A percentile compares a stretch with the other conserved stretches of the same genome.
Conservation (phyloP, 192 early-diverging fungal species). For the Phycomyces blakesleeanus region DNA sequence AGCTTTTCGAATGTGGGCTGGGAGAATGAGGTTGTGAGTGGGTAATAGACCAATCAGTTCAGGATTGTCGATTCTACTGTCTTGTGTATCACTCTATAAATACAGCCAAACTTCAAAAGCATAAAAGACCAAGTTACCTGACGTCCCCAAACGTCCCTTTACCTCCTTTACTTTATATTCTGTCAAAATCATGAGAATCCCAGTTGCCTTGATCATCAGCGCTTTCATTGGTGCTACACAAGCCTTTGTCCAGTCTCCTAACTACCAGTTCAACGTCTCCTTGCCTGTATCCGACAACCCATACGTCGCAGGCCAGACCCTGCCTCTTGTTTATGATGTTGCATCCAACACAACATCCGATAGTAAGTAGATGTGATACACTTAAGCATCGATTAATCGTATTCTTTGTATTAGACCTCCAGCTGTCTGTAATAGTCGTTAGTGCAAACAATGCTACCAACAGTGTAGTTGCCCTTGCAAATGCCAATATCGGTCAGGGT, state of each 20-base stretch:
- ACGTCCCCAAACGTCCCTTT: too few relatives aligned
- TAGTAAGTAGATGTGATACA: slow-evolving; percentile 1
- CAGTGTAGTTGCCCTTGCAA: slow-evolving; percentile 3
- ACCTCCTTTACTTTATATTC: too few relatives aligned
- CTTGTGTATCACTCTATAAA: too few relatives aligned
- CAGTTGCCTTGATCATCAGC: neutral
- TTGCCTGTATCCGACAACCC: slow-evolving; percentile 15
- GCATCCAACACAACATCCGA: slow-evolving; percentile 11
- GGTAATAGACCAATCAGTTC: too few relatives aligned
- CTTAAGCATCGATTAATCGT: neutral
- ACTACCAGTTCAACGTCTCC: slow-evolving; percentile 10
- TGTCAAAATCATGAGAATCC: too few relatives aligned
- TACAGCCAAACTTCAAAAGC: too few relatives aligned
- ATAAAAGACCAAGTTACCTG: too few relatives aligned
- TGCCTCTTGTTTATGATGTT: slow-evolving; percentile 23
- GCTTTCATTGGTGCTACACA: neutral
- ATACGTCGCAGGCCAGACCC: slow-evolving; percentile 22
- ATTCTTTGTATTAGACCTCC: slow-evolving; percentile 3
- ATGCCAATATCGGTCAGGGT: slow-evolving; percentile 17
- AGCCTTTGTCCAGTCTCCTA: slow-evolving; percentile 14
- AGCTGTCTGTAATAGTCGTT: slow-evolving; percentile 2
- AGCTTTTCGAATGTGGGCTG: too few relatives aligned
- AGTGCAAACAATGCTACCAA: slow-evolving; percentile 1
- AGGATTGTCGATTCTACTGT: too few relatives aligned
- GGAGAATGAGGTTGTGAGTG: too few relatives aligned